Evolutionary conservation across 441 rosid genomes (phyloP), one percentile per base, ranked within the genome.

Genomic region (Populus hybrid): DNA sequence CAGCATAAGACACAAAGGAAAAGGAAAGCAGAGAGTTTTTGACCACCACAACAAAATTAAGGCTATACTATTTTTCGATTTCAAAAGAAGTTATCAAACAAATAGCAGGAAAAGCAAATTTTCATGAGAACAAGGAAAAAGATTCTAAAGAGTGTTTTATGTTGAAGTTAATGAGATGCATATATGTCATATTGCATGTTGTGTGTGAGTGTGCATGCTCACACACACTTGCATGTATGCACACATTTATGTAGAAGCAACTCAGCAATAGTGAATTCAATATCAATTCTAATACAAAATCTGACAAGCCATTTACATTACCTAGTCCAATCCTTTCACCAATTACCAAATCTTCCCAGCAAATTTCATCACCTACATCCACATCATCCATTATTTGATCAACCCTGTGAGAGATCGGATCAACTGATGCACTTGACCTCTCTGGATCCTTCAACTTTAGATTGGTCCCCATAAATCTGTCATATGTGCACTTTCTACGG

Each of bases 281-380:
- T 72, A 75, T 75, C 32, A 36, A 83, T 69, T 26, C 21, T 71
- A 34, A 20, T 14, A 57, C 74, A 77, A 28, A 73, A 78, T 64
- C 23, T 74, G 78, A 84, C 65, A 26, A 36, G 73, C 70, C 77
- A 77, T 75, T 71, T 70, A 70, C 80, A 77, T 82, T 91, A 97
- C 99, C 99, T 89, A 97, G 86, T 87, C 99, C 99, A 90, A 97
- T 94, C 85, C 99, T 92, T 82, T 94, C 99, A 78, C 95, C 98
- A 79, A 97, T 83, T 64, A 88, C 94, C 90, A 97, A 86, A 87
- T 97, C 92, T 81, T 94, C 98, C 99, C 98, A 97, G 50, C 94
- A 97, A 87, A 94, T 94, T 88, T 97, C 99, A 87, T 97, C 97
- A 78, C 95, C 89, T 46, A 94, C 97, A 89, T 94, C 96, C 67